Percentiles rank a stretch among this genome's conserved stretches.
Evolutionary conservation across 225 moss, liverwort and hornwort genomes (phyloP).

Genomic region (Sphagnum tenellum): DNA sequence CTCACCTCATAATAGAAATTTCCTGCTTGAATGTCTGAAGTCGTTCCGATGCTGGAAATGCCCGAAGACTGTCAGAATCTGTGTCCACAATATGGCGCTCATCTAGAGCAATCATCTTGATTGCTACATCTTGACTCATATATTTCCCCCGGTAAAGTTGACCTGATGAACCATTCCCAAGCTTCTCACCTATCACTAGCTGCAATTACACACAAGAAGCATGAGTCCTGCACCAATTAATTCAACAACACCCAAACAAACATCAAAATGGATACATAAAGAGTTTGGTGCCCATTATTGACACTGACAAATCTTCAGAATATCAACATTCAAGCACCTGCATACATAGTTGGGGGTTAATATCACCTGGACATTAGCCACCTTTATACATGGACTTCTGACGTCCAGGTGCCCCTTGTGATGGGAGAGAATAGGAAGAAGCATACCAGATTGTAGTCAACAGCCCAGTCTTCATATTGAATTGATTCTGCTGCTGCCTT

Average conservation of each 20-base stretch:
- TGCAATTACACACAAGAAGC: constrained; percentile 12
- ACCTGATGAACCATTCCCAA: constrained; percentile 86
- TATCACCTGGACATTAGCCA: too few species aligned
- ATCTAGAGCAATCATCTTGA: constrained; percentile 79
- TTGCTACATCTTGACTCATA: constrained; percentile 88
- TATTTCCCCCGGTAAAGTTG: constrained; percentile 77
- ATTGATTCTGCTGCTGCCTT: constrained; percentile 75
- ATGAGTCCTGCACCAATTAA: too few species aligned
- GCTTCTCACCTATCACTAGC: constrained; percentile 85
- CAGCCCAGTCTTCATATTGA: constrained; percentile 94
- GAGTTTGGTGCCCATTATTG: too few species aligned
- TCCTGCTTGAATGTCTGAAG: constrained; percentile 96
- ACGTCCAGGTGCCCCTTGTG: background rate
- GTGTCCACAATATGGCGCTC: constrained; percentile 35
- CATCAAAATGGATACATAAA: too few species aligned
- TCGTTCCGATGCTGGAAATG: constrained; percentile 64
- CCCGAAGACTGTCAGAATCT: constrained; percentile 63
- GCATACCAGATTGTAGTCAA: constrained; percentile 71
- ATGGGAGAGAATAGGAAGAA: background rate
- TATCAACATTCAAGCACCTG: too few species aligned
- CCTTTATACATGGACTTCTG: too few species aligned
- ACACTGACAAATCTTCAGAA: too few species aligned
- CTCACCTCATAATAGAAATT: constrained; percentile 94
- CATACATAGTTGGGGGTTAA: too few species aligned
- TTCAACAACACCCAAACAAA: too few species aligned